phyloP scores from a whole-genome alignment of 768 basidiomycete genomes.

The Xerocomellus chrysenteron region DNA sequence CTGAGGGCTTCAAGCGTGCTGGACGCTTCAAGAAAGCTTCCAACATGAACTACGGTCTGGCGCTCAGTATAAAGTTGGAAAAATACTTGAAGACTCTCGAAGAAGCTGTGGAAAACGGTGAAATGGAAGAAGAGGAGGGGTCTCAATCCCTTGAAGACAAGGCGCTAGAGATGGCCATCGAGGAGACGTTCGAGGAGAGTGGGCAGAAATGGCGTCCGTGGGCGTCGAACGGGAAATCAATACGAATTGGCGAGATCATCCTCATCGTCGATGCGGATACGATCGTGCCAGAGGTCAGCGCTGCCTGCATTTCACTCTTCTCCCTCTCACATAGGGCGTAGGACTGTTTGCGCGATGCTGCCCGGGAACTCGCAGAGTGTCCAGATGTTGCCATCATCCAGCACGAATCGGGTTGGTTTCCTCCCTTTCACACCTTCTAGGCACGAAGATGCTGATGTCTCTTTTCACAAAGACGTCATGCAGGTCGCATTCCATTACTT shows the following conservation, averaged over 20 bases:
- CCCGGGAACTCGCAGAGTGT: conserved; percentile 76
- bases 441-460: conserved; percentile 26
- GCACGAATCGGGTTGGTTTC: conserved; percentile 67
- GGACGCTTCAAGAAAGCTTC: conserved; percentile 94
- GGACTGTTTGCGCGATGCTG: conserved; percentile 91
- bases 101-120: conserved; percentile 37
- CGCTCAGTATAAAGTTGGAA: conserved; percentile 39
- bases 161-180: conserved; percentile 69
- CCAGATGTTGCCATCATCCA: conserved; percentile 92
- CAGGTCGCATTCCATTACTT: conserved; percentile 88
- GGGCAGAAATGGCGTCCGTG: conserved; percentile 66
- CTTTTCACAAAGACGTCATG: conserved; percentile 65
- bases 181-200: conserved; percentile 65
- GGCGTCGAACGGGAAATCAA: conserved; percentile 70
- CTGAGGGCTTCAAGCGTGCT: conserved; percentile 37
- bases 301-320: not conserved
- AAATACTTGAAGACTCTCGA: conserved; percentile 45
- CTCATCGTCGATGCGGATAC: conserved; percentile 89
- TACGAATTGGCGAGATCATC: conserved; percentile 78
- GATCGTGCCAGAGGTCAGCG: conserved; percentile 66
- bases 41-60: conserved; percentile 83
- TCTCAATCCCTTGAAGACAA: conserved; percentile 54
- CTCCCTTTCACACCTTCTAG: not conserved
- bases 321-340: conserved; percentile 21
- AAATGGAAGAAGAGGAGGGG: conserved; percentile 41